Base-by-base conservation (phyloP, 1,284 basidiomycete genomes). In the Ganoderma lingzhi region DNA sequence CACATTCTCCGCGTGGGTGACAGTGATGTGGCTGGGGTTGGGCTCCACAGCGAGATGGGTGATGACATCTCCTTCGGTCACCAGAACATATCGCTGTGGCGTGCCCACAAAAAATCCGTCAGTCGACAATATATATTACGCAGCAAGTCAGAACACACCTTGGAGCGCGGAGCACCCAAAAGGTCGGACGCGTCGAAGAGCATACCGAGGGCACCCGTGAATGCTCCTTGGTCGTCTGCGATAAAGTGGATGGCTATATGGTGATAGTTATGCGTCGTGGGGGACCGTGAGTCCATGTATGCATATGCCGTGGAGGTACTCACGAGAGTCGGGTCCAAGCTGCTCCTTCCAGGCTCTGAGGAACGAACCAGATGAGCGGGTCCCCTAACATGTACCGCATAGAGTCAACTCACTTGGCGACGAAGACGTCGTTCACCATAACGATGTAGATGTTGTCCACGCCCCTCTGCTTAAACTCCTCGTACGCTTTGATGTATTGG, bases 391-490 rank as follows among this genome's bases (percentile, higher is more conserved):
- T 28, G 23, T 12, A 53, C 12, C 10, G 23, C 23, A 53, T 5
- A 15, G 32, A 58, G 53, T 6, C 35, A 23, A 79, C 82, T 39
- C 70, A 90, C 88, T 89, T 87, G 73, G 85, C 85, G 35, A 88
- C 87, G 72, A 92, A 93, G 15, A 85, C 85, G 78, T 94, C 92
- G 79, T 94, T 94, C 61, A 93, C 90, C 19, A 87, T 82, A 60
- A 94, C 83, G 68, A 93, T 84, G 76, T 88, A 93, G 73, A 94
- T 86, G 70, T 87, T 86, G 53, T 86, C 84, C 73, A 94, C 82
- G n/a, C 92, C 92, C 80, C 90, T 92, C 28, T 80, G 85, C 79
- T 87, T 87, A 85, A 93, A 93, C 71, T 88, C 80, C 6, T 88
- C 83, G 76, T 85, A 90, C 32, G 81, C 79, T 59, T 86, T 81